phyloP scores from a whole-genome alignment of 2,329 filamentous ascomycete species.

The Claviceps quebecensis region DNA sequence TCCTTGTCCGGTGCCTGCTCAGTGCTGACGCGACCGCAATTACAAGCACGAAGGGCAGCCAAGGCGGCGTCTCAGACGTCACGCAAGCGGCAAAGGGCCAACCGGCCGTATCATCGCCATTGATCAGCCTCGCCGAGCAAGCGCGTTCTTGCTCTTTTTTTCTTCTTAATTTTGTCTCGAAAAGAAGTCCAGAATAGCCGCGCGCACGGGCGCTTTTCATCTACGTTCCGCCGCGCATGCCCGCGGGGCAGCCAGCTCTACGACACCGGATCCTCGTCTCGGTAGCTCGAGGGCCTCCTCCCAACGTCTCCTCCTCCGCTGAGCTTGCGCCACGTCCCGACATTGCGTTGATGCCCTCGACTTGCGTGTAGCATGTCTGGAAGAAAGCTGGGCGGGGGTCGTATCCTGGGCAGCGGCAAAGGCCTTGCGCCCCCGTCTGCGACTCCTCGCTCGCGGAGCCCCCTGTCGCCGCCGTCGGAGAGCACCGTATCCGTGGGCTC shows the following conservation, averaged over 20 bases:
- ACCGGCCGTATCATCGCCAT: conserved; percentile 2
- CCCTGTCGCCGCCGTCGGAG: conserved; percentile 39
- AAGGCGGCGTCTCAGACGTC: conserved; percentile 1
- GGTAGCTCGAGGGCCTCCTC: conserved; percentile 4
- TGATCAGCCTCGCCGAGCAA: neutral
- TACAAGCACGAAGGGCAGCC: neutral
- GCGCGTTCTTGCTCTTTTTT: too few relatives aligned
- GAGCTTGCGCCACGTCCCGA: neutral
- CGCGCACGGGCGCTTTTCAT: neutral
- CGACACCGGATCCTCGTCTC: conserved; percentile 19
- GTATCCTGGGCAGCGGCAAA: conserved; percentile 77
- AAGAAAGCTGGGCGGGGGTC: conserved; percentile 81
- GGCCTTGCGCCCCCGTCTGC: conserved; percentile 51
- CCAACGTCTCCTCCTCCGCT: neutral
- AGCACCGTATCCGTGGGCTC: conserved; percentile 72
- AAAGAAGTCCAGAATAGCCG: neutral
- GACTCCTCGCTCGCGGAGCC: conserved; percentile 33
- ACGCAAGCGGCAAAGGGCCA: neutral
- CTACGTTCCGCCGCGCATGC: conserved; percentile 3
- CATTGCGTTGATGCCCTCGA: neutral
- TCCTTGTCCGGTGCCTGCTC: neutral
- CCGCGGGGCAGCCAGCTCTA: conserved; percentile 12
- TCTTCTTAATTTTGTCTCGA: neutral
- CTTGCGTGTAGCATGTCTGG: conserved; percentile 48
- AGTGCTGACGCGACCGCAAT: neutral